Evolutionary conservation across 345 rosid species (phyloP), one percentile per base, ranked within the genome.

Genomic region (Abelmoschus esculentus): DNA sequence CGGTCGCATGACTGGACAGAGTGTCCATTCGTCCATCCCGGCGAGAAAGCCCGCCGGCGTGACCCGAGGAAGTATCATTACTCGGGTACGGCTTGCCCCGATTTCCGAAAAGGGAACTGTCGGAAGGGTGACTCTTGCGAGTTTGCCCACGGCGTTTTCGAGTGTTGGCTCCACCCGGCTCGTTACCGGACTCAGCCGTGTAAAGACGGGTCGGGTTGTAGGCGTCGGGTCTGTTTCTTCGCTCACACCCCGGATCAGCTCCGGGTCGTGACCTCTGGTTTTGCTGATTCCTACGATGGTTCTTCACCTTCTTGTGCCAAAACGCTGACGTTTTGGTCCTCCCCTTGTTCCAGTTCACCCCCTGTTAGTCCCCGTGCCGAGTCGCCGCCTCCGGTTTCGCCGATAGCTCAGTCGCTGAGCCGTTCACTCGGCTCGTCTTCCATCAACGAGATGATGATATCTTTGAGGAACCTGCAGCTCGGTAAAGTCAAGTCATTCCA

Each of bases 91-190:
- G 90, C 93, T 0, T 93, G 98, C 76, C 91, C 97, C 0, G 97
- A 93, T 26, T 93, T 89, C 26, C 76, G 98, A 0, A 90, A 86
- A 72, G 98, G 98, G 0, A 81, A 74, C 18, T 92, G 98, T 67
- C 72, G 71, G 66, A 89, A 82, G 65, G 98, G 98, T 0, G 98
- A 93, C 67, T 32, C 82, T 1, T 93, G 98, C 54, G 98, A 93
- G 86, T 86, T 83, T 29, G 86, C 98, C 2, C 98, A 93, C 36
- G 98, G 98, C 2, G 97, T 93, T 22, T 93, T 93, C 46, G 98
- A 93, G 90, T 93, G 98, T 78, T 92, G 98, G 98, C 93, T 92
- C 7, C 98, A 93, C 71, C 98, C 98, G 0, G 85, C 89, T 1
- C 84, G 97, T 19, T 93, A 93, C 69, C 78, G 98, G 0, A 93